Evolutionary conservation across 768 basidiomycete species (phyloP).

Genomic region (Phylloporus sp.): DNA sequence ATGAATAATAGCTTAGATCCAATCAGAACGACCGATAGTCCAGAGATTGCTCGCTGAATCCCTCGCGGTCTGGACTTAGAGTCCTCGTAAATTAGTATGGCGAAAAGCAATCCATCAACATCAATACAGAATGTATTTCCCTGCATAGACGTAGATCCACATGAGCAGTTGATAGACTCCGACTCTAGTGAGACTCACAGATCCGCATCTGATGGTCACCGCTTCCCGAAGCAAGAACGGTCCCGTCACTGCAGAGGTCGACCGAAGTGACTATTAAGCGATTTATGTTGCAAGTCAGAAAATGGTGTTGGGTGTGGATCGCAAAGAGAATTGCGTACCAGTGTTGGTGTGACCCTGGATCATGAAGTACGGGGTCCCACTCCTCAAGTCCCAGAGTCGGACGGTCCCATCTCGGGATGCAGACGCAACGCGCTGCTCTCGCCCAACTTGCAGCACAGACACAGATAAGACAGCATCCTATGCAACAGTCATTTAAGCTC

Average conservation of each 20-base stretch:
- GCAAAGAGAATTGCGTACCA: conserved; percentile 23
- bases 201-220: conserved; percentile 36
- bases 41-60: conserved; percentile 1
- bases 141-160: conserved; percentile 12
- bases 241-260: conserved; percentile 33
- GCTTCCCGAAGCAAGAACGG: conserved; percentile 34
- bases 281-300: conserved; percentile 9
- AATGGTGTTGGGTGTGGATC: conserved; percentile 14
- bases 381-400: conserved; percentile 34
- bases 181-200: conserved; percentile 24
- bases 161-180: conserved; percentile 15
- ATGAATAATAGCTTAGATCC: conserved; percentile 1
- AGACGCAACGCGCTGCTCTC: conserved; percentile 33
- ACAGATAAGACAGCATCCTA: conserved; percentile 32
- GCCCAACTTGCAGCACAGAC: conserved; percentile 31
- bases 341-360: conserved; percentile 34
- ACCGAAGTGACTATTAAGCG: conserved; percentile 33
- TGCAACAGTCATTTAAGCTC: not conserved
- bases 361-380: conserved; percentile 32
- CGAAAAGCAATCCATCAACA: conserved; percentile 2
- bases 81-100: not conserved
- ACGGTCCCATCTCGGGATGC: conserved; percentile 37
- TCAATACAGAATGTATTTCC: conserved; percentile 28
- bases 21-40: conserved; percentile 3
- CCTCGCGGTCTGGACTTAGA: conserved; percentile 7